Conservation (phyloP, 2,329 filamentous ascomycete species). For the Colletotrichum cuscutae region DNA sequence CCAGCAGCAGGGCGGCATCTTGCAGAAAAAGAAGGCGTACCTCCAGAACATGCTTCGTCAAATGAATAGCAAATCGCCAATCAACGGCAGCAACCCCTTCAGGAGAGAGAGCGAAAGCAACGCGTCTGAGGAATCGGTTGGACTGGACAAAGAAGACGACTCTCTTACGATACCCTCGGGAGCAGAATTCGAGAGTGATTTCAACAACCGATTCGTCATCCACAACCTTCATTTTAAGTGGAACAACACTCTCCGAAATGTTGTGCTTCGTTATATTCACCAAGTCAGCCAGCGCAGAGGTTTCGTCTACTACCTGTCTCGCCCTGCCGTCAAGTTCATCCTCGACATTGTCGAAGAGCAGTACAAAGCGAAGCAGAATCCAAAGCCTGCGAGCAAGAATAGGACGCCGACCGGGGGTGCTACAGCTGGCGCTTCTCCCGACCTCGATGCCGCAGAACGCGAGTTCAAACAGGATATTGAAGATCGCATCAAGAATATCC, state of each 20-base stretch:
- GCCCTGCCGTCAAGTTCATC: constrained; percentile 96
- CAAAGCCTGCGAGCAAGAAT: constrained; percentile 40
- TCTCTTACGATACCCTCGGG: constrained; percentile 75
- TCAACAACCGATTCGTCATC: constrained; percentile 97
- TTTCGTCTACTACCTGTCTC: constrained; percentile 97
- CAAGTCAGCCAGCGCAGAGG: constrained; percentile 96
- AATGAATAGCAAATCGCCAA: constrained; percentile 51
- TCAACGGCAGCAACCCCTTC: constrained; percentile 41
- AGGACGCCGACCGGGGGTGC: constrained; percentile 37
- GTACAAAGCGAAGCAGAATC: constrained; percentile 71
- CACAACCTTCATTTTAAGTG: constrained; percentile 98
- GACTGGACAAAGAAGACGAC: constrained; percentile 62
- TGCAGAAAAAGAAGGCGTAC: constrained; percentile 68
- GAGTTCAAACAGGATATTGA: constrained; percentile 76
- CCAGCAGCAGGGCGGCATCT: constrained; percentile 62
- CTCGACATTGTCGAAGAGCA: constrained; percentile 97
- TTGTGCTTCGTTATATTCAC: constrained; percentile 96
- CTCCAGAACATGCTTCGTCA: constrained; percentile 68
- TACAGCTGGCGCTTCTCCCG: constrained; percentile 43
- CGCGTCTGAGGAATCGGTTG: constrained; percentile 49
- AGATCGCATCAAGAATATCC: constrained; percentile 85
- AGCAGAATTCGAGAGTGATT: constrained; percentile 90
- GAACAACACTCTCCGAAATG: constrained; percentile 96
- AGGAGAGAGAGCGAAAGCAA: constrained; percentile 40
- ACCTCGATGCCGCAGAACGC: constrained; percentile 58